A percentile compares a stretch with the other conserved stretches of the same genome.
Conservation (phyloP, 495 filamentous ascomycete species). For the Usnea hakonensis region DNA sequence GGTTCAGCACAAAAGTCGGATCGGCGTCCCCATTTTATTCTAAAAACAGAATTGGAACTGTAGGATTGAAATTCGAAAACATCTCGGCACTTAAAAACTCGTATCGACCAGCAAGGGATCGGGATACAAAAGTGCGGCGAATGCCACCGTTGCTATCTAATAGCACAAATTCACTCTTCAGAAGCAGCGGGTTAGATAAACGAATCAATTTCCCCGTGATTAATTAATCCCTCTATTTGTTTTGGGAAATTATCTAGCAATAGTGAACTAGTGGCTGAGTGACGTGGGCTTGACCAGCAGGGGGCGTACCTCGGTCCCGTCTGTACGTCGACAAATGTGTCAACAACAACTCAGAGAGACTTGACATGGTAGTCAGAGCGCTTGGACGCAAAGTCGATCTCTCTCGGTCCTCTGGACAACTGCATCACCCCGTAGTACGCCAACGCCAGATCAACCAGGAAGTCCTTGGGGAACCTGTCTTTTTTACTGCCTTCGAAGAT, state of each 20-base stretch:
- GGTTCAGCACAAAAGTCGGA: not conserved
- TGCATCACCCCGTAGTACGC: not conserved
- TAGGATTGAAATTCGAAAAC: not conserved
- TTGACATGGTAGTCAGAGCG: not conserved
- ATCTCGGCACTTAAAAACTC: not conserved
- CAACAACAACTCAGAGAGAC: not conserved
- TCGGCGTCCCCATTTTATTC: not conserved
- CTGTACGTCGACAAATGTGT: not conserved
- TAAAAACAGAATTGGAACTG: not conserved
- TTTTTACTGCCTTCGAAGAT: not conserved
- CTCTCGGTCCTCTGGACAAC: not conserved
- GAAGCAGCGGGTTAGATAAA: too few species aligned
- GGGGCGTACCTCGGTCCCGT: not conserved
- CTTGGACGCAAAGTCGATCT: not conserved
- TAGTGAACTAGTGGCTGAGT: not conserved
- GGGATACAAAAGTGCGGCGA: not conserved
- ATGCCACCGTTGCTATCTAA: not conserved
- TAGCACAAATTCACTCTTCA: too few species aligned
- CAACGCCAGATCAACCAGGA: not conserved
- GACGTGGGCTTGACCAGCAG: not conserved
- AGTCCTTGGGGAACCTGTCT: not conserved
- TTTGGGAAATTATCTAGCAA: not conserved
- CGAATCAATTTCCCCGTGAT: too few species aligned
- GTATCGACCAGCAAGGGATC: not conserved
- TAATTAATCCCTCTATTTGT: not conserved